Percentiles rank a stretch among this genome's conserved stretches.
These are phyloP conservation scores for Aspergillus hiratsukae DNA, from an alignment of 2,329 filamentous ascomycete genomes.

Conservation along the genomic window DNA sequence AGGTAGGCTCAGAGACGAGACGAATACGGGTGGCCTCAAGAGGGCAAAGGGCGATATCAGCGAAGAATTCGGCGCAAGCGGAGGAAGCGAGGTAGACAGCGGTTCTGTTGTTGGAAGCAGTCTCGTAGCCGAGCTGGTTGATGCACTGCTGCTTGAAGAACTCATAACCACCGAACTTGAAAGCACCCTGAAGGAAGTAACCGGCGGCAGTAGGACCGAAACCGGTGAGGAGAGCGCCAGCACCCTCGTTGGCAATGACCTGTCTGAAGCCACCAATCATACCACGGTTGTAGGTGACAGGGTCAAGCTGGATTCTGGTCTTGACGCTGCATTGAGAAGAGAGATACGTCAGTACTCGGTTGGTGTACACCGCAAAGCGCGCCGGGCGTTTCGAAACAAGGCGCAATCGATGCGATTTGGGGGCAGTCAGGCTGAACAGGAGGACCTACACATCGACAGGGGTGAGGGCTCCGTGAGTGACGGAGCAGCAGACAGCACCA, in stretches of 20 bases:
- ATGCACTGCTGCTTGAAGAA: constrained; percentile 94
- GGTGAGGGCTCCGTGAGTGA: constrained; percentile 95
- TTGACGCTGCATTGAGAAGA: constrained; percentile 64
- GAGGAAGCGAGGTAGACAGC: constrained; percentile 71
- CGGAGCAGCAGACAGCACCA: constrained; percentile 94
- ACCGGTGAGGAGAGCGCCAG: constrained; percentile 79
- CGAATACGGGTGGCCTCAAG: constrained; percentile 91
- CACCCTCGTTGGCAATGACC: constrained; percentile 78
- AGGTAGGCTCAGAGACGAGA: constrained; percentile 82
- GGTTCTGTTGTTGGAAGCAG: constrained; percentile 72
- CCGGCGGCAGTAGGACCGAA: constrained; percentile 80
- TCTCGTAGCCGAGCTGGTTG: constrained; percentile 72
- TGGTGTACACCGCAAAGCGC: constrained; percentile 7
- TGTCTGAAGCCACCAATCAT: constrained; percentile 82
- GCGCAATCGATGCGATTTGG: constrained; percentile 7
- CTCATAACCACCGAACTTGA: constrained; percentile 94
- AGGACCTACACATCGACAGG: constrained; percentile 96
- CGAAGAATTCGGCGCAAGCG: constrained; percentile 60
- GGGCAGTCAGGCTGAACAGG: constrained; percentile 22
- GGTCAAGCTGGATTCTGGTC: constrained; percentile 92
- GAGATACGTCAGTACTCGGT: constrained; percentile 11
- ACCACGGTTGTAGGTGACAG: constrained; percentile 80
- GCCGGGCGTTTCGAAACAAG: constrained; percentile 11
- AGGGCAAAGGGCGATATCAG: constrained; percentile 70
- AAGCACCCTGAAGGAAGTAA: constrained; percentile 90